Percentiles rank a stretch among this genome's conserved stretches.
Conservation (phyloP, 2,329 filamentous ascomycete species). For the Mycocentrospora acerina region DNA sequence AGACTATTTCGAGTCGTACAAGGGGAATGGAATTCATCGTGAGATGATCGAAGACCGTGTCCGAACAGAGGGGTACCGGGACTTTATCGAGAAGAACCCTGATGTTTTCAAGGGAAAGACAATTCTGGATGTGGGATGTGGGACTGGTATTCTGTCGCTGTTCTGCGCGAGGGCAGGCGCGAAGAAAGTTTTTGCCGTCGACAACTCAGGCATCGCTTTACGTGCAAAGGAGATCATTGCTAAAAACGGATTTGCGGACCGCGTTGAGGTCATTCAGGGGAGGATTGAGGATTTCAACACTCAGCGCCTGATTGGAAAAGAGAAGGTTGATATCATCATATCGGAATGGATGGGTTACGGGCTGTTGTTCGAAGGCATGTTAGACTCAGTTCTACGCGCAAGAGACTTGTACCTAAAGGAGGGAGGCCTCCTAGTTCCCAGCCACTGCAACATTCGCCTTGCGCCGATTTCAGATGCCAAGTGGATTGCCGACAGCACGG, state of each 20-base stretch:
- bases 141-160: conserved; percentile 84
- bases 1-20: conserved; percentile 66
- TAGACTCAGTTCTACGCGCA: conserved; percentile 86
- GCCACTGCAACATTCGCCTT: conserved; percentile 78
- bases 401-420: conserved; percentile 81
- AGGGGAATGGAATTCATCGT: conserved; percentile 77
- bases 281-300: conserved; percentile 81
- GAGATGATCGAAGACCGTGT: conserved; percentile 92
- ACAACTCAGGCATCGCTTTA: conserved; percentile 87
- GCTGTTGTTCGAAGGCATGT: conserved; percentile 92
- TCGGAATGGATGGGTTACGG: conserved; percentile 99
- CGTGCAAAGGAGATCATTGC: conserved; percentile 84
- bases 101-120: conserved; percentile 81
- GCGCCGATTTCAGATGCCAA: conserved; percentile 78
- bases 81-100: conserved; percentile 94
- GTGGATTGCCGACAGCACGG: conserved; percentile 73
- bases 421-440: conserved; percentile 81
- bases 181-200: conserved; percentile 82
- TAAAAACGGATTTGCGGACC: conserved; percentile 71
- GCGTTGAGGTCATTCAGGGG: conserved; percentile 78
- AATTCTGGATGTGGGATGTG: conserved; percentile 86
- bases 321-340: conserved; percentile 86
- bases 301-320: conserved; percentile 54
- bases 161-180: conserved; percentile 92
- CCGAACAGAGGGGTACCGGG: conserved; percentile 86